Conservation (phyloP, 2,329 filamentous ascomycete species). For the Diaporthe velutina region DNA sequence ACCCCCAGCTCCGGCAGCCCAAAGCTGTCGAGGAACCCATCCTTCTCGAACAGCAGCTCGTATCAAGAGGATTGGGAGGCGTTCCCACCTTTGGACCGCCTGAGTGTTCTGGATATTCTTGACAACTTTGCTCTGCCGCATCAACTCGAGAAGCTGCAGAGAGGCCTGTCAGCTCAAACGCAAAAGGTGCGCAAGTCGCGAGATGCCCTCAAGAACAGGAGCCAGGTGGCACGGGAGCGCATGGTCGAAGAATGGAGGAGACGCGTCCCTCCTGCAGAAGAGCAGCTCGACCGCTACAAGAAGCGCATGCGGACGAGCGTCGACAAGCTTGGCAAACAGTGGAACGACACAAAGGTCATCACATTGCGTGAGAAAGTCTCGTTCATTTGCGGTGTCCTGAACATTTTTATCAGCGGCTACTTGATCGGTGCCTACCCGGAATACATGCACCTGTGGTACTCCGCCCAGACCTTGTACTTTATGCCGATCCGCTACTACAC, state of each 20-base stretch:
- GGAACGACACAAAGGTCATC: conserved; percentile 91
- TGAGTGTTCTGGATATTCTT: conserved; percentile 92
- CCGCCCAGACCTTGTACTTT: conserved; percentile 87
- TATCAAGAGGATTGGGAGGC: conserved; percentile 91
- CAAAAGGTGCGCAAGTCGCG: conserved; percentile 87
- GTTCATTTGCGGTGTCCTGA: conserved; percentile 96
- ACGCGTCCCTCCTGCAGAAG: conserved; percentile 86
- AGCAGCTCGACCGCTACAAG: conserved; percentile 92
- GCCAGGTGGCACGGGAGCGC: conserved; percentile 84
- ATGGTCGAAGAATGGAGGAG: conserved; percentile 95
- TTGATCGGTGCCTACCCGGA: conserved; percentile 88
- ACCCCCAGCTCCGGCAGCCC: conserved; percentile 59
- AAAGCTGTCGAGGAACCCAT: conserved; percentile 79
- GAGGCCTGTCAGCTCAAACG: conserved; percentile 83
- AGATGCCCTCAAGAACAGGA: conserved; percentile 81
- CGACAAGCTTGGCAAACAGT: conserved; percentile 86
- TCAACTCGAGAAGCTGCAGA: conserved; percentile 91
- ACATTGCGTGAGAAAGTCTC: conserved; percentile 93
- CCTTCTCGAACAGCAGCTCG: conserved; percentile 86
- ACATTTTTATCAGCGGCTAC: conserved; percentile 97
- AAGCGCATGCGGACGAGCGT: conserved; percentile 89
- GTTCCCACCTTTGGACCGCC: conserved; percentile 87
- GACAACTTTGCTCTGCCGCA: conserved; percentile 94
- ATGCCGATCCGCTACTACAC: conserved; percentile 96
- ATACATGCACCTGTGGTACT: conserved; percentile 95